Evolutionary conservation across 2,329 filamentous ascomycete genomes (phyloP).

Genomic region (Emydomyces testavorans): DNA sequence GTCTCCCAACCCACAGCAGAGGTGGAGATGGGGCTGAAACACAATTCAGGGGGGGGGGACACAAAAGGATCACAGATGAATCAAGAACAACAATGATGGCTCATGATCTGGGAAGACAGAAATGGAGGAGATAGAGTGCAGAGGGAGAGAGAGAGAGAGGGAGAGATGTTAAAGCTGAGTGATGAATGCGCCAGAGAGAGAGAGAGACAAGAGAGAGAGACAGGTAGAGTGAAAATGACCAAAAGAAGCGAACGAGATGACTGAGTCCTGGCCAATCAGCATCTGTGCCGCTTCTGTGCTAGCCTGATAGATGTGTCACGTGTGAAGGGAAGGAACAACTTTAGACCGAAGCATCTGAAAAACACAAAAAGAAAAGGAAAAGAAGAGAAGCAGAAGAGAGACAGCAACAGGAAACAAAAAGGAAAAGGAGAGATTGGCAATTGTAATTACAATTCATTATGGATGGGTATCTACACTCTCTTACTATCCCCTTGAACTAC

Average conservation of each 20-base stretch:
- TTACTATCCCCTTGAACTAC: background rate
- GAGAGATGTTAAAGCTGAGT: background rate
- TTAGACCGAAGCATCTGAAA: background rate
- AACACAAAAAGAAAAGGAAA: background rate
- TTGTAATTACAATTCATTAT: no score
- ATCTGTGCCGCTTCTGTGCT: no score
- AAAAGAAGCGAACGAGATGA: no score
- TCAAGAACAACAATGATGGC: background rate
- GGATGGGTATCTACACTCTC: constrained; percentile 25
- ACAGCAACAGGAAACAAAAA: background rate
- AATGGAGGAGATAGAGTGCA: background rate
- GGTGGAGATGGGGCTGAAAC: constrained; percentile 11
- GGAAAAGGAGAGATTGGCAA: background rate
- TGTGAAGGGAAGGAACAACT: background rate
- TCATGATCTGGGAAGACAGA: background rate
- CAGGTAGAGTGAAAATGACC: no score
- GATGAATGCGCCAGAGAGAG: background rate
- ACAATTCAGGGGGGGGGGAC: background rate
- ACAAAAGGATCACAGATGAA: background rate
- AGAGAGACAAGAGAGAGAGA: no score
- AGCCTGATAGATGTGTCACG: background rate
- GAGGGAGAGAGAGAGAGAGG: background rate
- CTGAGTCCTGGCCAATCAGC: background rate
- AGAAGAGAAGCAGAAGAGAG: background rate
- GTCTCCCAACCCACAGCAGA: constrained; percentile 4